A percentile compares a stretch with the other conserved stretches of the same genome.
phyloP scores from a whole-genome alignment of 306 rosid genomes.

The Dryas drummondii region DNA sequence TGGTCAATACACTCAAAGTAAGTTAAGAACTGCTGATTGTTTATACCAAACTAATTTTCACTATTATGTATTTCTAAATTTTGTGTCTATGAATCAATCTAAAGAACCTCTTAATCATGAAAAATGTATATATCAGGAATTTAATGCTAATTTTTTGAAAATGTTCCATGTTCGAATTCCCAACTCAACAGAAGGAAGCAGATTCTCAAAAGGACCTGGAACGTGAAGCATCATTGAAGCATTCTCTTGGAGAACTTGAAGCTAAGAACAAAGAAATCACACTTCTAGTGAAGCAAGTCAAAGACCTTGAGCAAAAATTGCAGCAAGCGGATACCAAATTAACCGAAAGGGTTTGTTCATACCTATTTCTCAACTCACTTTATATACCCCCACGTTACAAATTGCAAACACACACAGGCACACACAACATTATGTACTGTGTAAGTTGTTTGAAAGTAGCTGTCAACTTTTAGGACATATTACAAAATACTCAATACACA shows the following conservation, averaged over 20 bases:
- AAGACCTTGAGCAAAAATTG: conserved; percentile 71
- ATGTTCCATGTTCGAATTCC: conserved; percentile 19
- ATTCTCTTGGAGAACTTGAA: conserved; percentile 68
- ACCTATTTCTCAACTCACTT: neutral
- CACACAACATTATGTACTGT: neutral
- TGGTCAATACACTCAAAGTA: neutral
- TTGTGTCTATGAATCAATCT: too few relatives aligned
- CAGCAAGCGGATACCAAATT: conserved; percentile 45
- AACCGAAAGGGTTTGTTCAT: conserved; percentile 51
- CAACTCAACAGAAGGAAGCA: conserved; percentile 58
- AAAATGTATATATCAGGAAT: too few relatives aligned
- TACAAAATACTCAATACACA: too few relatives aligned
- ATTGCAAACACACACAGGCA: neutral
- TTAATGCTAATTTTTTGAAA: neutral
- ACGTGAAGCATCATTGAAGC: conserved; percentile 54
- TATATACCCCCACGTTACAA: neutral
- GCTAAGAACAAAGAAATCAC: conserved; percentile 56
- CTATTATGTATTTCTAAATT: too few relatives aligned
- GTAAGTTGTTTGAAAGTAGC: neutral
- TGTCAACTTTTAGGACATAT: neutral
- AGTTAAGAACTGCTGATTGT: neutral
- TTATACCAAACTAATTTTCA: neutral
- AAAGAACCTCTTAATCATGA: too few relatives aligned
- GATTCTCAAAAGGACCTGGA: conserved; percentile 55
- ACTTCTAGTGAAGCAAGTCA: conserved; percentile 61